phyloP scores from a whole-genome alignment of 2,329 filamentous ascomycete genomes.

The Exserohilum rostratum region DNA sequence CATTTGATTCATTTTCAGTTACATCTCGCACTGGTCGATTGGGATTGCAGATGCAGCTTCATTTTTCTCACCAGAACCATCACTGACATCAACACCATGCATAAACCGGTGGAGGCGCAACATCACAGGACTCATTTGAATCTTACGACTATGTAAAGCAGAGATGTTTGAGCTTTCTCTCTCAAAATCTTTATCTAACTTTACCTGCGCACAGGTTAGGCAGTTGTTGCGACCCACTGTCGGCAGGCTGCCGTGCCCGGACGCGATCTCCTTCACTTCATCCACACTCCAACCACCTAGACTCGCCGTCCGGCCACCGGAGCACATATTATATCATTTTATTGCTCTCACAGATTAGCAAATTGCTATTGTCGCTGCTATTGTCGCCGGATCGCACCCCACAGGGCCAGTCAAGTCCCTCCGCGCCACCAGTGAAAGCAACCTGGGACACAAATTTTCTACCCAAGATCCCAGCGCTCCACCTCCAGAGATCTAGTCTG shows the following conservation, averaged over 20 bases:
- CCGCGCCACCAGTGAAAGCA: slow-evolving; percentile 5
- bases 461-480: not conserved
- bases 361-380: not conserved
- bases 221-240: too few relatives aligned
- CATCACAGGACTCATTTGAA: too few relatives aligned
- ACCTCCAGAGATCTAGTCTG: not conserved
- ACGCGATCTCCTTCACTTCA: not conserved
- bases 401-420: not conserved
- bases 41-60: too few relatives aligned
- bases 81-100: too few relatives aligned
- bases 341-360: not conserved
- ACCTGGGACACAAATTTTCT: not conserved
- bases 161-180: too few relatives aligned
- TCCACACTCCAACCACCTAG: not conserved
- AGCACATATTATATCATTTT: not conserved
- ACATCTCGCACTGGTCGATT: too few relatives aligned
- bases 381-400: not conserved
- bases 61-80: too few relatives aligned
- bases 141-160: too few relatives aligned
- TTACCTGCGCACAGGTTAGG: not conserved
- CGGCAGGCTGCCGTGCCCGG: too few relatives aligned
- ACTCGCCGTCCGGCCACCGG: not conserved
- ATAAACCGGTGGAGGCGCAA: too few relatives aligned
- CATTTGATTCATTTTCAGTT: too few relatives aligned
- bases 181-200: not conserved